Evolutionary conservation across 495 filamentous ascomycete species (phyloP).

Genomic region (Daldinia concentrica): DNA sequence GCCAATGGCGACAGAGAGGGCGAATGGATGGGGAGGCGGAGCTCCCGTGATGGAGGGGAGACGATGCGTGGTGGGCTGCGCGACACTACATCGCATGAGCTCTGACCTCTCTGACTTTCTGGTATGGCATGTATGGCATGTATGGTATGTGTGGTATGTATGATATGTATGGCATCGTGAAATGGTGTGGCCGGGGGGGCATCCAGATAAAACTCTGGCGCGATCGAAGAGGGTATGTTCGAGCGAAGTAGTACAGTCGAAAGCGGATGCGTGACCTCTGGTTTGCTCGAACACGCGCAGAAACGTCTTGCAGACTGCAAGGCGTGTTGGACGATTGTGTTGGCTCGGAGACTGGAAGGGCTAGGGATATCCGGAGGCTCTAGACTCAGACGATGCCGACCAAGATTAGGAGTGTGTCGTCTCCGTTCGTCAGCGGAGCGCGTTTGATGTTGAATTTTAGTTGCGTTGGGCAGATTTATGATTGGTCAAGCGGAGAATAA

Average conservation of each 20-base stretch:
- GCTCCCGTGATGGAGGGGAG: conserved; percentile 30
- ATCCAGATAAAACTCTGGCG: conserved; percentile 45
- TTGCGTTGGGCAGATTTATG: conserved; percentile 32
- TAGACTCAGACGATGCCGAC: conserved; percentile 39
- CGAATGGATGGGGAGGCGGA: conserved; percentile 31
- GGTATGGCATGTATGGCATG: conserved; percentile 13
- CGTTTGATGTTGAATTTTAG: conserved; percentile 46
- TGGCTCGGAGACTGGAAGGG: conserved; percentile 15
- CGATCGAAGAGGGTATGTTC: conserved; percentile 42
- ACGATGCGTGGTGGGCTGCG: conserved; percentile 25
- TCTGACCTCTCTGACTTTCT: conserved; percentile 26
- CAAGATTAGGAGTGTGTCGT: conserved; percentile 44
- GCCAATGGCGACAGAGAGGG: conserved; percentile 29
- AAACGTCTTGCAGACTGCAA: conserved; percentile 11
- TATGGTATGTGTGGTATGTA: neutral
- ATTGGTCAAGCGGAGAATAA: conserved; percentile 41
- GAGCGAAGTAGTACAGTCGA: conserved; percentile 22
- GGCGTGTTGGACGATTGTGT: conserved; percentile 12
- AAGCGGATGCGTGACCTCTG: conserved; percentile 14
- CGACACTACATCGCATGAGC: conserved; percentile 23
- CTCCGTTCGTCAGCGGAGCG: conserved; percentile 44
- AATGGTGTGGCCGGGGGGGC: conserved; percentile 28
- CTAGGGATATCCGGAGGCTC: conserved; percentile 11
- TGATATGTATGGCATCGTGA: conserved; percentile 3
- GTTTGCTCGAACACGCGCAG: conserved; percentile 28